A percentile compares a stretch with the other conserved stretches of the same genome.
phyloP scores from a whole-genome alignment of 2,329 filamentous ascomycete genomes.

The Ascomycota sp. region DNA sequence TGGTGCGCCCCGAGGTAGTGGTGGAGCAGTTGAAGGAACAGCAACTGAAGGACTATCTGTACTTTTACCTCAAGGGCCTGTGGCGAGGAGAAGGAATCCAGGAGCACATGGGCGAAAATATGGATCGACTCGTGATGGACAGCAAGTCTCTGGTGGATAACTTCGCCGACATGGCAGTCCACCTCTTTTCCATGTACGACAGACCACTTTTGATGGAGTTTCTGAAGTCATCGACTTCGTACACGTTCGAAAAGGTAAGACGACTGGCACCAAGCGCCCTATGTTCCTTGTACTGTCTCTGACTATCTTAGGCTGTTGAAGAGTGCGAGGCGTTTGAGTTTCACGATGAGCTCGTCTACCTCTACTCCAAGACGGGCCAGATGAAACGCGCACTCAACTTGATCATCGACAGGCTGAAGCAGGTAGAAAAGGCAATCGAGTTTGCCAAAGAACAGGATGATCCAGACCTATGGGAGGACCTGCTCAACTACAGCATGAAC shows the following conservation, averaged over 20 bases:
- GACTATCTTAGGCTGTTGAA: conserved; percentile 31
- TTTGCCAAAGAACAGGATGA: conserved; percentile 91
- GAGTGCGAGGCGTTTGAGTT: conserved; percentile 66
- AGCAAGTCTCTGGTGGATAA: conserved; percentile 53
- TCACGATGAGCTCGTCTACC: conserved; percentile 80
- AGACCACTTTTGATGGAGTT: conserved; percentile 66
- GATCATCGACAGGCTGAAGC: conserved; percentile 78
- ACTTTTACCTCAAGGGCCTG: conserved; percentile 72
- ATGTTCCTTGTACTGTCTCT: conserved; percentile 1
- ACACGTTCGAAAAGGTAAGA: conserved; percentile 54
- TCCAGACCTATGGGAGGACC: conserved; percentile 79
- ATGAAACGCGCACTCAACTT: conserved; percentile 78
- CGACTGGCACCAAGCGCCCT: too few species aligned
- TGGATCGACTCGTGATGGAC: conserved; percentile 33
- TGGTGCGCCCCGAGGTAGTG: conserved; percentile 56
- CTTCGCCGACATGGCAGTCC: conserved; percentile 69
- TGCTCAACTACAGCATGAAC: conserved; percentile 91
- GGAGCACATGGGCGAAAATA: conserved; percentile 28
- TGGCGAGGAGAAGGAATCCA: conserved; percentile 54
- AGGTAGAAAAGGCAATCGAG: conserved; percentile 77
- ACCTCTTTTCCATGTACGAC: conserved; percentile 69
- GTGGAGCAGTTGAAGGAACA: conserved; percentile 53
- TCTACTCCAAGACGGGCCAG: conserved; percentile 86
- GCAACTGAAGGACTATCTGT: conserved; percentile 52
- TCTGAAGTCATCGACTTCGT: conserved; percentile 61